Percentiles rank a stretch among this genome's conserved stretches.
phyloP scores from a whole-genome alignment of 192 early-diverging fungal genomes.

The Podochytrium sp. region DNA sequence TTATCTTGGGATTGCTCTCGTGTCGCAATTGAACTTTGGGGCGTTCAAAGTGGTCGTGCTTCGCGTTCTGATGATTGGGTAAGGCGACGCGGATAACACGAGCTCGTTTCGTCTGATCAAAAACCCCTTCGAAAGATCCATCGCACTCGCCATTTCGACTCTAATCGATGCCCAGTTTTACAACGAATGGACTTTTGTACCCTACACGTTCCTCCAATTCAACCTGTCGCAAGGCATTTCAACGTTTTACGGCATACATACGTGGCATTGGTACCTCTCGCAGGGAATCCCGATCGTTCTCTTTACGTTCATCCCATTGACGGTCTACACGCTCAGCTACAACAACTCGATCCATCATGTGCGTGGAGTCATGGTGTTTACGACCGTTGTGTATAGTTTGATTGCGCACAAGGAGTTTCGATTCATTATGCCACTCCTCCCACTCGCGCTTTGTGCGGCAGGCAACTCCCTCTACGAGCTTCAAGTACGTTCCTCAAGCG shows the following conservation, averaged over 20 bases:
- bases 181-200: conserved; percentile 68
- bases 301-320: conserved; percentile 74
- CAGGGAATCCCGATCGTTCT: conserved; percentile 80
- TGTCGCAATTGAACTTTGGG: conserved; percentile 34
- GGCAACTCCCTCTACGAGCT: conserved; percentile 26
- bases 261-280: conserved; percentile 89
- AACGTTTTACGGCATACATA: conserved; percentile 89
- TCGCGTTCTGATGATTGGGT: conserved; percentile 4
- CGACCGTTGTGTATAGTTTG: conserved; percentile 70
- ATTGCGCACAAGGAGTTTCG: conserved; percentile 93
- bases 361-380: conserved; percentile 20
- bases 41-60: background rate
- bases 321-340: conserved; percentile 46
- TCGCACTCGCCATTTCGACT: conserved; percentile 54
- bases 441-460: conserved; percentile 39
- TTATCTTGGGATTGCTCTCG: conserved; percentile 66
- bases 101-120: background rate
- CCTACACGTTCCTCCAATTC: conserved; percentile 77
- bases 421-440: conserved; percentile 87
- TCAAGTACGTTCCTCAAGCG: background rate
- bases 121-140: conserved; percentile 32
- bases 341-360: background rate
- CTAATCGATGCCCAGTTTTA: conserved; percentile 76
- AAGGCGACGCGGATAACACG: background rate
- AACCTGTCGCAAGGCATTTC: conserved; percentile 83